Evolutionary conservation across 2,329 filamentous ascomycete genomes (phyloP).

Genomic region (Westerdykella ornata): DNA sequence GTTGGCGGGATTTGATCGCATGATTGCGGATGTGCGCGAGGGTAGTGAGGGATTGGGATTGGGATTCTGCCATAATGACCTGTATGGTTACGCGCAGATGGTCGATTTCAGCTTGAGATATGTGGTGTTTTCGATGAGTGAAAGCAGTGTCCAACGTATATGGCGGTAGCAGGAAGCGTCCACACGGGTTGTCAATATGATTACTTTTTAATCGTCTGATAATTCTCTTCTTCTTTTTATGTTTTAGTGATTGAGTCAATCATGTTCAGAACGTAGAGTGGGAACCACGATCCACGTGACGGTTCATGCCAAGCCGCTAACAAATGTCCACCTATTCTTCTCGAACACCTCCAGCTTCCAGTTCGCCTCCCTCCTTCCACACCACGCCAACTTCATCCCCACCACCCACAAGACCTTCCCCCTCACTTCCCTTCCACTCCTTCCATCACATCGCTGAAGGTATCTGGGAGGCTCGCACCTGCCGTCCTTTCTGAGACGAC

Average conservation of each 20-base stretch:
- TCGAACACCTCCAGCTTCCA: neutral
- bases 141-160: too few species aligned
- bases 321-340: slow-evolving; percentile 4
- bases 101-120: too few species aligned
- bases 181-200: too few species aligned
- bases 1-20: slow-evolving; percentile 13
- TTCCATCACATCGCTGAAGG: slow-evolving; percentile 13
- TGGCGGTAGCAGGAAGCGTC: too few species aligned
- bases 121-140: too few species aligned
- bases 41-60: slow-evolving; percentile 9
- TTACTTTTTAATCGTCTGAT: too few species aligned
- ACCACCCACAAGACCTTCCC: slow-evolving; percentile 9
- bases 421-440: slow-evolving; percentile 9
- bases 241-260: too few species aligned
- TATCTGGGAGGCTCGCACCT: slow-evolving; percentile 12
- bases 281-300: neutral
- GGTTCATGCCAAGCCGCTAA: slow-evolving; percentile 14
- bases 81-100: too few species aligned
- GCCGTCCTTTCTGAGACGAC: slow-evolving; percentile 17
- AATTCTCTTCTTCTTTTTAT: too few species aligned
- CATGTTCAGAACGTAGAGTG: too few species aligned
- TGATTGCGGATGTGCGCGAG: slow-evolving; percentile 28
- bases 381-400: slow-evolving; percentile 7
- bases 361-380: slow-evolving; percentile 4
- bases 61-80: slow-evolving; percentile 18